Conservation (phyloP, 2,329 filamentous ascomycete genomes). For the Lachnellula occidentalis region DNA sequence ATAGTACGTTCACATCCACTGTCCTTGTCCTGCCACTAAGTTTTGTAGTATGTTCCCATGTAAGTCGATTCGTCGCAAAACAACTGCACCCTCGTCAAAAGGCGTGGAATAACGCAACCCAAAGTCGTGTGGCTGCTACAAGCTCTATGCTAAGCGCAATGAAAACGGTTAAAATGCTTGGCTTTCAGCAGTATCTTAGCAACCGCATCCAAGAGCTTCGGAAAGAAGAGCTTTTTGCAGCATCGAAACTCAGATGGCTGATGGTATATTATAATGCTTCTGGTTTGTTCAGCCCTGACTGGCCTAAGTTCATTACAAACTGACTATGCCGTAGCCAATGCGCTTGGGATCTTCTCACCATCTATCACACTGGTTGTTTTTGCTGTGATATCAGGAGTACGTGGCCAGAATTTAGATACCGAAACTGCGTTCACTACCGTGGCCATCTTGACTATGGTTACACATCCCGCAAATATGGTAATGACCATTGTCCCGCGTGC, state of each 20-base stretch:
- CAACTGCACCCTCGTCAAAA: constrained; percentile 34
- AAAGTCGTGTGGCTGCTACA: constrained; percentile 35
- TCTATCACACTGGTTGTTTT: constrained; percentile 4
- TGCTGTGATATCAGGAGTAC: not conserved
- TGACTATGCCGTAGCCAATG: constrained; percentile 2
- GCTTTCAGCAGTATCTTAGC: constrained; percentile 5
- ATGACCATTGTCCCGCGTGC: not conserved
- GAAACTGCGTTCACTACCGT: constrained; percentile 4
- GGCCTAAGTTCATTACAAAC: not conserved
- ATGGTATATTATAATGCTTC: constrained; percentile 35
- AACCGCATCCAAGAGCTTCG: constrained; percentile 6
- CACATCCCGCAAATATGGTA: constrained; percentile 5
- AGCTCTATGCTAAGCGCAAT: constrained; percentile 33
- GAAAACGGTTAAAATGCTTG: constrained; percentile 38
- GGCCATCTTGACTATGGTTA: constrained; percentile 3
- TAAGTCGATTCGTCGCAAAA: constrained; percentile 37
- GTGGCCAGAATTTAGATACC: constrained; percentile 1
- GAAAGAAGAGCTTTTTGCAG: constrained; percentile 27
- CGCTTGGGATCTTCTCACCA: constrained; percentile 3
- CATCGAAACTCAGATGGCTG: constrained; percentile 34
- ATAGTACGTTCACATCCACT: constrained; percentile 31
- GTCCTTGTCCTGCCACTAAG: not conserved
- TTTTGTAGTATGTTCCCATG: constrained; percentile 35
- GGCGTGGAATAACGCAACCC: constrained; percentile 38
- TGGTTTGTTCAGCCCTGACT: constrained; percentile 15